Evolutionary conservation across 2,329 filamentous ascomycete genomes (phyloP), one percentile per base, ranked within the genome.

Genomic region (Monosporascus sp.): DNA sequence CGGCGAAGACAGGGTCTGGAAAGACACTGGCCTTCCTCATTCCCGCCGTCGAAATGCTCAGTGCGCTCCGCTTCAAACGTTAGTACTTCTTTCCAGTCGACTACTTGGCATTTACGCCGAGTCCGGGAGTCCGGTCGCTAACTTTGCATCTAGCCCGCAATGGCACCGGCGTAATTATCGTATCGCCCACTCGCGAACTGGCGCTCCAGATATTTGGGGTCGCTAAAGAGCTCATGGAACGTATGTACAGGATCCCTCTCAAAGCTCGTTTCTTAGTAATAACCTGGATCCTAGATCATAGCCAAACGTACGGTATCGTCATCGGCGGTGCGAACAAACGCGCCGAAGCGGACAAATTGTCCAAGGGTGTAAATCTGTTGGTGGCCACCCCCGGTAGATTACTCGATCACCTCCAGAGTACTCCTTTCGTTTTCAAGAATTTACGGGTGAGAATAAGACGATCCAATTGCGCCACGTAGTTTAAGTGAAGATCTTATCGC

Each of bases 151-250:
- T 11, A 46, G 43, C 65, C 15, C 63, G 93, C 66, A 97, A 97
- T 71, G 93, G 88, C 57, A 93, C 90, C 48, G 94, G 94, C 66
- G 93, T 93, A 52, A 88, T 97, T 60, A 85, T 97, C 20, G 88
- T 97, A 35, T 94, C 92, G 11, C 93, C 93, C 1, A 99, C 94
- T 1, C 84, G 94, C 67, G 94, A 99, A 75, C 76, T 97, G 55
- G 94, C 94, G 0, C 81, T 97, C 38, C 94, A 97, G 70, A 97
- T 97, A 59, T 97, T 97, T 65, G 91, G 91, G 56, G 94, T 97
- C 31, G 94, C 93, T 1, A 80, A 91, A 54, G 93, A 97, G 73
- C 82, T 99, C 51, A 92, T 97, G 87, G 86, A 86, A 61, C 84
- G 65, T 50, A 40, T 24, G 43, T 45, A 45, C 8, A 46, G 14